phyloP scores from a whole-genome alignment of 1,284 basidiomycete species.

The Moesziomyces aphidis region DNA sequence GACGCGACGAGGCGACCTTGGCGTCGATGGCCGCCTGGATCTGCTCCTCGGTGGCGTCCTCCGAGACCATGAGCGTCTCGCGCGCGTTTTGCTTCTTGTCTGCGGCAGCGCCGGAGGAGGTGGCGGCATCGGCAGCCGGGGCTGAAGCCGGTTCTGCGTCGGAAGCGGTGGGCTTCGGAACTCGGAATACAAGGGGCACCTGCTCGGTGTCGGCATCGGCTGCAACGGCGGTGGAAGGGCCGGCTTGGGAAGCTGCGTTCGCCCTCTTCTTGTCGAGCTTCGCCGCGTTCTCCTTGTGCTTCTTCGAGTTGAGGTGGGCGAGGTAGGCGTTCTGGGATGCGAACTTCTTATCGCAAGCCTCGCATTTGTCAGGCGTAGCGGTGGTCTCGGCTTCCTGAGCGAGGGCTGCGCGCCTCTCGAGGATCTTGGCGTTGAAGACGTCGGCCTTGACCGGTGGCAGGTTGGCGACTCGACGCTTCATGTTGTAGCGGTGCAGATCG shows the following conservation, averaged over 20 bases:
- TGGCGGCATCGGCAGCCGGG: constrained; percentile 14
- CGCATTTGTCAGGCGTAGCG: constrained; percentile 31
- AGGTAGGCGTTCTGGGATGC: constrained; percentile 88
- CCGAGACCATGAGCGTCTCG: constrained; percentile 37
- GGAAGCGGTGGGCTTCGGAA: constrained; percentile 17
- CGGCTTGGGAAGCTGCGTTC: constrained; percentile 1
- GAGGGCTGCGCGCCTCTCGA: constrained; percentile 64
- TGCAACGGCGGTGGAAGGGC: not conserved
- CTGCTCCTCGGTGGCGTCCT: constrained; percentile 58
- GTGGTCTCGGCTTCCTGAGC: constrained; percentile 35
- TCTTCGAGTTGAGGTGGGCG: constrained; percentile 88
- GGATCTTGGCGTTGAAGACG: constrained; percentile 91
- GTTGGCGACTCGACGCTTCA: constrained; percentile 92
- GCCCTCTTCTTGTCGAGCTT: constrained; percentile 67
- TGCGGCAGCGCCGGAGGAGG: constrained; percentile 6
- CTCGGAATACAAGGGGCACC: constrained; percentile 42
- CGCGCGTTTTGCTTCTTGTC: constrained; percentile 39
- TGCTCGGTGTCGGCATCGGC: constrained; percentile 20
- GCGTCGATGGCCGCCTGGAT: constrained; percentile 60
- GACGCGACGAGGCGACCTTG: constrained; percentile 58
- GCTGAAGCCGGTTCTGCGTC: constrained; percentile 9
- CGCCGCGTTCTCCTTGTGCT: constrained; percentile 84
- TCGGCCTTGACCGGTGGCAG: constrained; percentile 85
- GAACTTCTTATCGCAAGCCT: constrained; percentile 80
- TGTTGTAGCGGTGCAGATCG: constrained; percentile 97